These are phyloP conservation scores for Monosporascus sp. DNA, from an alignment of 2,329 filamentous ascomycete species.

Conservation along the genomic window DNA sequence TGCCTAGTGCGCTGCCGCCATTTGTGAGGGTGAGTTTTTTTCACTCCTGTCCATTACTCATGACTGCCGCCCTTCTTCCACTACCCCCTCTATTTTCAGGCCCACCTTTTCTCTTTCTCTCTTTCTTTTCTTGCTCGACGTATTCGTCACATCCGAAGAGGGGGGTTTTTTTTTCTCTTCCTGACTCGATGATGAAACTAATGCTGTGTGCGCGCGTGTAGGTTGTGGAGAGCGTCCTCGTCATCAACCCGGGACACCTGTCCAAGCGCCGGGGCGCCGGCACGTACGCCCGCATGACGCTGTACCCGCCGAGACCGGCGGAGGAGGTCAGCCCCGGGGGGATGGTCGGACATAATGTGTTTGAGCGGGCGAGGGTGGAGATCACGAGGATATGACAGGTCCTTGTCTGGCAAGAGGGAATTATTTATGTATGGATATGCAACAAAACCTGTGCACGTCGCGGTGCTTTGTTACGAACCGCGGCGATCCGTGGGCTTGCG, in stretches of 20 bases:
- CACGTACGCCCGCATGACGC: slow-evolving; percentile 74
- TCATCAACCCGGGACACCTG: slow-evolving; percentile 84
- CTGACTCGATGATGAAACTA: neutral
- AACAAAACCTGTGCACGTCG: too few relatives aligned
- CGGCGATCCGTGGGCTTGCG: too few relatives aligned
- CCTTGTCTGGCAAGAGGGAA: neutral
- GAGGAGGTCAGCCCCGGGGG: slow-evolving; percentile 50
- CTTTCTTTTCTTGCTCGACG: neutral
- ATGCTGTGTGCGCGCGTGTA: slow-evolving; percentile 30
- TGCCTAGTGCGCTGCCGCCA: slow-evolving; percentile 76
- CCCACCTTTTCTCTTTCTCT: too few relatives aligned
- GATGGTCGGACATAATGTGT: slow-evolving; percentile 69
- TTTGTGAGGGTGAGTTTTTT: slow-evolving; percentile 70
- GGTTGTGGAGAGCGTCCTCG: slow-evolving; percentile 85
- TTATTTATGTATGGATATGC: slow-evolving; percentile 10
- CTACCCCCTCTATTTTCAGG: too few relatives aligned
- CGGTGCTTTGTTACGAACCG: too few relatives aligned
- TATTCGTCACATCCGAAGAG: neutral
- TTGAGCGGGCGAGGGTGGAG: slow-evolving; percentile 79
- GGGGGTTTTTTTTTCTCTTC: neutral
- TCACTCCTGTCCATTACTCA: neutral
- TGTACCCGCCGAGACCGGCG: slow-evolving; percentile 59
- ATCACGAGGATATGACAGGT: slow-evolving; percentile 64
- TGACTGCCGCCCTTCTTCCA: too few relatives aligned
- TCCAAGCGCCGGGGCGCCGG: slow-evolving; percentile 81